phyloP scores from a whole-genome alignment of 1,284 basidiomycete genomes.

The Singerocomus inundabilis region DNA sequence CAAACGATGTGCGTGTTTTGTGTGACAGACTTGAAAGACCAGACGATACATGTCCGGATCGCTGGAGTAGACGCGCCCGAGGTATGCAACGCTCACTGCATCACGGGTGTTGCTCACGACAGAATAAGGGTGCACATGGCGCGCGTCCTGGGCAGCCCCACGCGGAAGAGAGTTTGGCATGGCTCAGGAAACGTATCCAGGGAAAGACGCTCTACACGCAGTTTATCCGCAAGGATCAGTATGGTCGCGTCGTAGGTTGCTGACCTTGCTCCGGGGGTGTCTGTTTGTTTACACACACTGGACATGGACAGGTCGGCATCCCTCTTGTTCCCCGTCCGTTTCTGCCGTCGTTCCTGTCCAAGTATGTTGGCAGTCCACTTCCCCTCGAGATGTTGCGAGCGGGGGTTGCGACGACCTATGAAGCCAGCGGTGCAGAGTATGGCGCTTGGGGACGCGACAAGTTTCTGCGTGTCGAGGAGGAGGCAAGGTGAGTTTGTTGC shows the following conservation, averaged over 20 bases:
- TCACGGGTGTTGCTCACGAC: not conserved
- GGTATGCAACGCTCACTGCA: conserved; percentile 39
- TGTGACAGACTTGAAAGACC: conserved; percentile 60
- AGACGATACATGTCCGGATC: conserved; percentile 82
- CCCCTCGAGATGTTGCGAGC: conserved; percentile 75
- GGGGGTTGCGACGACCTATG: conserved; percentile 76
- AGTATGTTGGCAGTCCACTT: conserved; percentile 49
- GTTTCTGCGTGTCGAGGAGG: conserved; percentile 56
- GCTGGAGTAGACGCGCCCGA: conserved; percentile 91
- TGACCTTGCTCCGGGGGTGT: not conserved
- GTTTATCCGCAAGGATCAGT: conserved; percentile 76
- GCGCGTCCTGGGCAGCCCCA: conserved; percentile 76
- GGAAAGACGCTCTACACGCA: conserved; percentile 68
- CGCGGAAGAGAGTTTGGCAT: conserved; percentile 65
- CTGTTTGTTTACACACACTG: not conserved
- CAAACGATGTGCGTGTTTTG: not conserved
- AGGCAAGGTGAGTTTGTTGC: conserved; percentile 64
- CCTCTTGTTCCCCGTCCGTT: conserved; percentile 47
- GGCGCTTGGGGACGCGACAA: conserved; percentile 64
- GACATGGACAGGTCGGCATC: conserved; percentile 58
- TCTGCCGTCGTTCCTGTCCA: conserved; percentile 47
- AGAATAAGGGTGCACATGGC: conserved; percentile 67
- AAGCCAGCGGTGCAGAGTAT: conserved; percentile 76
- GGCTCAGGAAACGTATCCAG: conserved; percentile 59
- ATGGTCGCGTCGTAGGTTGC: conserved; percentile 65